Conservation (phyloP, 2,329 filamentous ascomycete species). For the Penicillium sclerotigenum region DNA sequence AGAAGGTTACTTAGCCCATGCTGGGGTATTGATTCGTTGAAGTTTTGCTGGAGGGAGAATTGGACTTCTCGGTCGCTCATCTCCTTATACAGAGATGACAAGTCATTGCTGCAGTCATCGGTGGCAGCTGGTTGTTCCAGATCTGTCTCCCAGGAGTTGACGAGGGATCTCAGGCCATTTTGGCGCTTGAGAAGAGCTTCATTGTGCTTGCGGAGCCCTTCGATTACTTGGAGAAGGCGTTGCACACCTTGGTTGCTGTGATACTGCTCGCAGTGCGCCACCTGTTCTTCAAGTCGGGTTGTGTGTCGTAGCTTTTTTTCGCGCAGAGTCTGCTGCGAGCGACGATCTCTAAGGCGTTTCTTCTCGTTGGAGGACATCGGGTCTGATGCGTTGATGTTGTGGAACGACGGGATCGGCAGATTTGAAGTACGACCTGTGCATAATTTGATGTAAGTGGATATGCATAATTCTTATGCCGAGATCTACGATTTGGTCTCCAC, state of each 20-base stretch:
- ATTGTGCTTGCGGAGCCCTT: constrained; percentile 24
- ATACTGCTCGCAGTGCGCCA: constrained; percentile 25
- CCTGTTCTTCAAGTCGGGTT: constrained; percentile 20
- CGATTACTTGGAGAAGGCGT: constrained; percentile 20
- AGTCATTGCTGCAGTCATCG: not conserved
- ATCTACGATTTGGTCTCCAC: not conserved
- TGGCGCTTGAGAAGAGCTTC: constrained; percentile 20
- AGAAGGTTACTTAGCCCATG: not conserved
- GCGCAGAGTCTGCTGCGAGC: constrained; percentile 27
- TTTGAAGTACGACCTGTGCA: not conserved
- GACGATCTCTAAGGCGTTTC: constrained; percentile 29
- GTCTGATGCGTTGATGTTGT: not conserved
- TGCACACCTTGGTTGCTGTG: constrained; percentile 21
- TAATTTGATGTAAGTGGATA: not conserved
- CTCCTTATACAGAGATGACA: not conserved
- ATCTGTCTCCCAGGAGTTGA: constrained; percentile 22
- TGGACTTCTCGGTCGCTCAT: not conserved
- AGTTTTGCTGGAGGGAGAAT: not conserved
- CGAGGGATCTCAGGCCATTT: constrained; percentile 13
- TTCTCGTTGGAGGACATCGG: constrained; percentile 12
- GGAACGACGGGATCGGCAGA: not conserved
- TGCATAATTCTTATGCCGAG: not conserved
- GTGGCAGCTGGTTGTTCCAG: not conserved
- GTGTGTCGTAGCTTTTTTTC: constrained; percentile 23
- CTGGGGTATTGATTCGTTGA: not conserved